A percentile compares a stretch with the other conserved stretches of the same genome.
phyloP scores from a whole-genome alignment of 2,329 filamentous ascomycete genomes.

The Aquanectria penicillioides region DNA sequence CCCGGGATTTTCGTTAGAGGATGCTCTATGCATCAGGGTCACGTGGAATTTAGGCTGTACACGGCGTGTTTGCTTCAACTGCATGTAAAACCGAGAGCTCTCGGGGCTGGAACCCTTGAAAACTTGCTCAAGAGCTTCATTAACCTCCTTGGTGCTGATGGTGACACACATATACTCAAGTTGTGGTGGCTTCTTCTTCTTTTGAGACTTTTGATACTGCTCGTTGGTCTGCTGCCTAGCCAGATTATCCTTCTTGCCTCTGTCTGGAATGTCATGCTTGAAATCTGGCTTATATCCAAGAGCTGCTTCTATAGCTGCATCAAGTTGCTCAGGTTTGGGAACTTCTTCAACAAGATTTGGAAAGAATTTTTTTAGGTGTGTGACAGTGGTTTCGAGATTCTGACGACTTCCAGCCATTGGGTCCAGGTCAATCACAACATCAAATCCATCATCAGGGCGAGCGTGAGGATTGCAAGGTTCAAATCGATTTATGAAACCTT shows the following conservation, averaged over 20 bases:
- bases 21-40: slow-evolving; percentile 86
- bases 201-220: slow-evolving; percentile 41
- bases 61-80: slow-evolving; percentile 77
- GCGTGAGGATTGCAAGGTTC: slow-evolving; percentile 75
- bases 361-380: slow-evolving; percentile 77
- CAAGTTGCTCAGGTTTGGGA: slow-evolving; percentile 78
- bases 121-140: slow-evolving; percentile 70
- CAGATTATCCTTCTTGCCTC: slow-evolving; percentile 52
- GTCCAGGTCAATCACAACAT: slow-evolving; percentile 86
- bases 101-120: slow-evolving; percentile 68
- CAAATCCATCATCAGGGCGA: slow-evolving; percentile 83
- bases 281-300: slow-evolving; percentile 81
- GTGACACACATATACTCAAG: slow-evolving; percentile 68
- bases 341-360: slow-evolving; percentile 78
- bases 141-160: slow-evolving; percentile 55
- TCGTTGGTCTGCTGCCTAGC: slow-evolving; percentile 37
- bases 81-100: slow-evolving; percentile 70
- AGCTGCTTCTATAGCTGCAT: slow-evolving; percentile 80
- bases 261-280: slow-evolving; percentile 77
- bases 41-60: slow-evolving; percentile 92
- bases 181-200: slow-evolving; percentile 54
- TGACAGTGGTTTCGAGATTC: slow-evolving; percentile 85
- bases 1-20: slow-evolving; percentile 67
- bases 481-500: slow-evolving; percentile 89
- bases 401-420: slow-evolving; percentile 79